Evolutionary conservation across 352 stramenopile genomes (phyloP).

Genomic region (Phytopythium helicoides): DNA sequence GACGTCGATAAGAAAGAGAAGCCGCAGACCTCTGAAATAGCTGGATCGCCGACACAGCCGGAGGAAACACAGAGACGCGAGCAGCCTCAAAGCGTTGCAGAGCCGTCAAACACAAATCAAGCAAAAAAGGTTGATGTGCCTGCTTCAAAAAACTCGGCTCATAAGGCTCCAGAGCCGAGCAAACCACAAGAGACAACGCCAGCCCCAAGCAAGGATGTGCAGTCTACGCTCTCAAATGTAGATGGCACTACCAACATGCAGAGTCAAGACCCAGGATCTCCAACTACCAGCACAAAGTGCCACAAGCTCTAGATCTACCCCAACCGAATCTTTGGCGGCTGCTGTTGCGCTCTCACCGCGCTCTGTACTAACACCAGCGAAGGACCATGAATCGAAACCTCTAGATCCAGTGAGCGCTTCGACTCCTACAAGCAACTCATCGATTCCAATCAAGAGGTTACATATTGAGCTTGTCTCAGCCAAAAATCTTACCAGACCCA

Average conservation of each 20-base stretch:
- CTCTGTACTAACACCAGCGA: too few species aligned
- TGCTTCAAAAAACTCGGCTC: too few species aligned
- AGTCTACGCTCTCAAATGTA: too few species aligned
- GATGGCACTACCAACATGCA: too few species aligned
- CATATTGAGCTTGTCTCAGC: conserved; percentile 28
- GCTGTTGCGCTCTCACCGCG: background rate
- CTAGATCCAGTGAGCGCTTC: background rate
- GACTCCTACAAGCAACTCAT: background rate
- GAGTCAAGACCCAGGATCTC: too few species aligned
- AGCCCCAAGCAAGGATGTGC: too few species aligned
- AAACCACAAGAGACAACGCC: too few species aligned
- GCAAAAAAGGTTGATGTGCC: too few species aligned
- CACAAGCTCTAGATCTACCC: background rate
- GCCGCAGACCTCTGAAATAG: background rate
- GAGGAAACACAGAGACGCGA: background rate
- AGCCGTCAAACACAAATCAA: too few species aligned
- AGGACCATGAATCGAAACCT: background rate
- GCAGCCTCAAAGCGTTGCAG: too few species aligned
- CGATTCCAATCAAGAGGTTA: conserved; percentile 12
- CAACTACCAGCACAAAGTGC: too few species aligned
- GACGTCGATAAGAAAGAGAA: background rate
- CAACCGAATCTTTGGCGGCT: background rate
- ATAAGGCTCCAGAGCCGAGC: too few species aligned
- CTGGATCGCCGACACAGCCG: background rate
- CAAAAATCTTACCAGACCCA: conserved; percentile 22